These are phyloP conservation scores for Vigna reflexopilosa DNA, from an alignment of 306 rosid species.

Conservation along the genomic window DNA sequence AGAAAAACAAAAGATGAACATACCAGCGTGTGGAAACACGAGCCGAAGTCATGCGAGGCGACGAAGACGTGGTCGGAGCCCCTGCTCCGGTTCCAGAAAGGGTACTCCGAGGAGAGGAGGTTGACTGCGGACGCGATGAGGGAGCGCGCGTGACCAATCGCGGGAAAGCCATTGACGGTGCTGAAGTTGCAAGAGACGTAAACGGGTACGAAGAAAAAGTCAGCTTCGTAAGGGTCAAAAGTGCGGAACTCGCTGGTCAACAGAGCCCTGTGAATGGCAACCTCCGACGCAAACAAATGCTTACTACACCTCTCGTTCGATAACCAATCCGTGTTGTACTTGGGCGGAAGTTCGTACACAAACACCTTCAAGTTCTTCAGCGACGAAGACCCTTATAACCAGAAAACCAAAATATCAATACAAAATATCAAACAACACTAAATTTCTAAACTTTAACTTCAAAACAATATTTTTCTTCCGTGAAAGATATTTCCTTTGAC, in stretches of 20 bases:
- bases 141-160: slow-evolving; percentile 89
- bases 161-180: slow-evolving; percentile 88
- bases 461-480: too few species aligned
- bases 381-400: slow-evolving; percentile 10
- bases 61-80: slow-evolving; percentile 94
- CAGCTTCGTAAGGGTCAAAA: slow-evolving; percentile 84
- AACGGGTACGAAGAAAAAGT: slow-evolving; percentile 94
- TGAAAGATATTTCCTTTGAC: too few species aligned
- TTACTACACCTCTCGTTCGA: slow-evolving; percentile 62
- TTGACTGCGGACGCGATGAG: slow-evolving; percentile 71
- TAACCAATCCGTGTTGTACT: slow-evolving; percentile 80
- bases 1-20: background rate
- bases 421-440: too few species aligned
- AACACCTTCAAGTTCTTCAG: slow-evolving; percentile 65
- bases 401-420: too few species aligned
- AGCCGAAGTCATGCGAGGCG: slow-evolving; percentile 90
- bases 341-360: slow-evolving; percentile 79
- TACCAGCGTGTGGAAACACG: slow-evolving; percentile 93
- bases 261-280: slow-evolving; percentile 81
- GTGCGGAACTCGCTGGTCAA: slow-evolving; percentile 68
- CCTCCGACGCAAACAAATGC: slow-evolving; percentile 92
- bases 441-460: background rate
- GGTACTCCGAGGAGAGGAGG: slow-evolving; percentile 57
- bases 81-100: slow-evolving; percentile 76
- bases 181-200: slow-evolving; percentile 98